phyloP scores from a whole-genome alignment of 1,284 basidiomycete species.

The Papiliotrema nemorosa region DNA sequence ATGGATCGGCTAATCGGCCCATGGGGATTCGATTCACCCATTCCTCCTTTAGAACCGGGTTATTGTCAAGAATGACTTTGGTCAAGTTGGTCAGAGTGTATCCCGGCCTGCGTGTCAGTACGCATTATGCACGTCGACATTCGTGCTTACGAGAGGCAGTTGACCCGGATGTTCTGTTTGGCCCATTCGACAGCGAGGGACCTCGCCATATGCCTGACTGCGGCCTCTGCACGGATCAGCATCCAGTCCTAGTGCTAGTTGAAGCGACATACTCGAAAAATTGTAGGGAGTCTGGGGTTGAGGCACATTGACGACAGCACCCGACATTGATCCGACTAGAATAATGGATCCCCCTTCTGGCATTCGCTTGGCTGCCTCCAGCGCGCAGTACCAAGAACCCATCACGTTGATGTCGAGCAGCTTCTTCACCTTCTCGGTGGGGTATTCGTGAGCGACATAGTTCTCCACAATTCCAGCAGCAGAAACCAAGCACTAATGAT shows the following conservation, averaged over 20 bases:
- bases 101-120: constrained; percentile 60
- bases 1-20: constrained; percentile 53
- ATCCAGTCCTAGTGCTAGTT: background rate
- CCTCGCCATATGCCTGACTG: constrained; percentile 53
- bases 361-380: constrained; percentile 74
- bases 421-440: constrained; percentile 72
- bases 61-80: constrained; percentile 67
- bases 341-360: constrained; percentile 71
- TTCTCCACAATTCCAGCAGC: constrained; percentile 92
- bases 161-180: constrained; percentile 53
- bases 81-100: constrained; percentile 89
- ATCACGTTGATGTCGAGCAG: constrained; percentile 92
- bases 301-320: constrained; percentile 80
- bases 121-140: background rate
- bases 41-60: constrained; percentile 67
- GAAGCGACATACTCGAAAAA: constrained; percentile 60
- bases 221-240: constrained; percentile 39
- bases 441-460: constrained; percentile 86
- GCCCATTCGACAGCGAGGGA: constrained; percentile 58
- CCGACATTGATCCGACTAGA: constrained; percentile 86
- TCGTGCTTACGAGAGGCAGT: constrained; percentile 44
- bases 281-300: constrained; percentile 94
- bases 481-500: constrained; percentile 60
- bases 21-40: constrained; percentile 91
- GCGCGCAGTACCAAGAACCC: constrained; percentile 82